A percentile compares a stretch with the other conserved stretches of the same genome.
These are phyloP conservation scores for Kernera saxatilis DNA, from an alignment of 345 rosid species.

Conservation along the genomic window DNA sequence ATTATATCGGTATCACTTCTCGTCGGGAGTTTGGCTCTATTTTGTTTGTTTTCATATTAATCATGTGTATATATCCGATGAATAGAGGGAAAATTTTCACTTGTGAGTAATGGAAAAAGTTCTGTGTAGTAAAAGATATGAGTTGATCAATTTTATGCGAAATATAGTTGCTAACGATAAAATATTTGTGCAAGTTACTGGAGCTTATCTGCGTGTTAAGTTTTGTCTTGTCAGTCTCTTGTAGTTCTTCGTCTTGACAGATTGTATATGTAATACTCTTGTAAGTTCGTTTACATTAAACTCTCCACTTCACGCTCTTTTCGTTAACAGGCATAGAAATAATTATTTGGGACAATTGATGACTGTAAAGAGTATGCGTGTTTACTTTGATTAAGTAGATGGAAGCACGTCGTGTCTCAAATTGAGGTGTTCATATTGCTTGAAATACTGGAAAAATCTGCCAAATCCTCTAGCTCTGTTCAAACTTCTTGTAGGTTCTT, in stretches of 20 bases:
- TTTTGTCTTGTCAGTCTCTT: background rate
- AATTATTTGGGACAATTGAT: background rate
- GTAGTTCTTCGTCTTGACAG: slow-evolving; percentile 3
- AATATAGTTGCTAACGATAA: background rate
- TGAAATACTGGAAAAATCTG: background rate
- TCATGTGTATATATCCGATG: slow-evolving; percentile 6
- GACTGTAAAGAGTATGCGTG: background rate
- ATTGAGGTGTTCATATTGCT: background rate
- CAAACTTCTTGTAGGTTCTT: background rate
- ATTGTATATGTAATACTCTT: background rate
- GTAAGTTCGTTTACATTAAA: background rate
- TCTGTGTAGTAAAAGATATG: background rate
- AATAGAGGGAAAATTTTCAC: background rate
- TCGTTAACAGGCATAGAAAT: background rate
- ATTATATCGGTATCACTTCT: slow-evolving; percentile 64
- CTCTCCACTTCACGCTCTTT: background rate
- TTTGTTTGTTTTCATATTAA: background rate
- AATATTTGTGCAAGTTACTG: background rate
- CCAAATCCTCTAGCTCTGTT: background rate
- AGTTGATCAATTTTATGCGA: background rate
- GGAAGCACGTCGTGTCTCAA: background rate
- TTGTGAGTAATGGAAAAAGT: background rate
- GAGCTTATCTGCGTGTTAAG: background rate
- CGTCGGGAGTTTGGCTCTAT: background rate
- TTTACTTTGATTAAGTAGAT: background rate